phyloP scores from a whole-genome alignment of 1,139 yeast genomes.

The Nadsonia starkeyi-henricii region DNA sequence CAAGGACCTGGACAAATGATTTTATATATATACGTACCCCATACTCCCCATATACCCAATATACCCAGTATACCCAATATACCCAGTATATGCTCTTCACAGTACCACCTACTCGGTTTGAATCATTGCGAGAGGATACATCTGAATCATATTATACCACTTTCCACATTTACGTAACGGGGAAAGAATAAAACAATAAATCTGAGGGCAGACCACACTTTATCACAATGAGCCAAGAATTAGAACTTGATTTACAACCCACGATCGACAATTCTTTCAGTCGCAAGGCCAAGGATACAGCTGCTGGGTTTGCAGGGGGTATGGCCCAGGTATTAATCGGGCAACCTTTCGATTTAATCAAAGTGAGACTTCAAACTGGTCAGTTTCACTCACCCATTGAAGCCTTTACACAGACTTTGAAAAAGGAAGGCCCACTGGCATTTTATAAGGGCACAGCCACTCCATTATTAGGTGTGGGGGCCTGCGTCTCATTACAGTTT shows the following conservation, averaged over 20 bases:
- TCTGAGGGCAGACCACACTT: too few relatives aligned
- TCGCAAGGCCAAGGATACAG: slow-evolving; percentile 48
- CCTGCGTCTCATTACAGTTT: slow-evolving; percentile 60
- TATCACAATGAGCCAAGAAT: too few relatives aligned
- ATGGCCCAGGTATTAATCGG: slow-evolving; percentile 65
- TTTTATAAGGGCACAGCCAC: slow-evolving; percentile 42
- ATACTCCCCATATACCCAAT: too few relatives aligned
- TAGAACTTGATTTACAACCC: slow-evolving; percentile 9
- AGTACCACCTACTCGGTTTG: too few relatives aligned
- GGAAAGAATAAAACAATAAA: too few relatives aligned
- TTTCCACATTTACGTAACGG: too few relatives aligned
- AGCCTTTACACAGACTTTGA: slow-evolving; percentile 40
- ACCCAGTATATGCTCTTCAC: too few relatives aligned
- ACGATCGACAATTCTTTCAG: slow-evolving; percentile 34
- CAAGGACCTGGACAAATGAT: too few relatives aligned
- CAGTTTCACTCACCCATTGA: slow-evolving; percentile 35
- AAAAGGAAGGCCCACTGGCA: slow-evolving; percentile 49
- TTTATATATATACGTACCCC: too few relatives aligned
- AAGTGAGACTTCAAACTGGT: slow-evolving; percentile 50
- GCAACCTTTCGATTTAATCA: slow-evolving; percentile 60
- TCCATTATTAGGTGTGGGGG: slow-evolving; percentile 45
- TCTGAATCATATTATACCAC: too few relatives aligned
- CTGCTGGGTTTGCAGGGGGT: slow-evolving; percentile 34
- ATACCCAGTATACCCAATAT: too few relatives aligned
- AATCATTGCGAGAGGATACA: too few relatives aligned